Base-by-base conservation (phyloP, 352 stramenopile species). In the Thalassiosira sp. region DNA sequence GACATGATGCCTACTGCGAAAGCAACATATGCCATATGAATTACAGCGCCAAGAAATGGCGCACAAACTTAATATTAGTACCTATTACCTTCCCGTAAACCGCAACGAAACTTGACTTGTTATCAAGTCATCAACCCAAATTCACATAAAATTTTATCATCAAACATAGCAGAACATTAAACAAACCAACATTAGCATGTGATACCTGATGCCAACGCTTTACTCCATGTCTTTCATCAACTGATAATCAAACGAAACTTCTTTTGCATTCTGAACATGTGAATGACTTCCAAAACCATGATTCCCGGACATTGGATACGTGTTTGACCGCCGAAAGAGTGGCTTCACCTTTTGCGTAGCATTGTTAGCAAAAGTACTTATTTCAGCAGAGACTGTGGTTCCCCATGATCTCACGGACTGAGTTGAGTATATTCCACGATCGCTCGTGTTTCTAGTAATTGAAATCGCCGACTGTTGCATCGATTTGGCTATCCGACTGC, bases 211-310 rank as follows among this genome's bases (percentile, higher is more conserved):
- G 3, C 3, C 31, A 37, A 37, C 31, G 8, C 16, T 52, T 46
- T 33, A 63, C 35, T 63, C 54, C 8, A 60, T 49, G 37, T 69
- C 60, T 28, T 48, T 53, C 60, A 69, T 69, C 46, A 69, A 60
- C 27, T 69, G 60, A 43, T 69, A 69, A 69, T 69, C 51, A 37
- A 69, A 69, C 13, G 60, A 69, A 24, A 69, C 60, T 33, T 59
- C 16, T n/a, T 63, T 43, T 33, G n/a, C 33, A 37, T 11, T 24
- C 20, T 63, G 22, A 10, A 16, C 1, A 10, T 20, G 10, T 7
- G 18, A 33, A 16, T 22, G 13, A 45, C 3, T 16, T 33, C 28
- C 25, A 59, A 16, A 10, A 59, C 42, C 18, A 1, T 11, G 24
- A 43, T 59, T 59, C 24, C 51, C 51, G 42, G 11, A 13, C 1